Conservation (phyloP, 129 eudicot genomes). For the Pulicaria dysenterica region DNA sequence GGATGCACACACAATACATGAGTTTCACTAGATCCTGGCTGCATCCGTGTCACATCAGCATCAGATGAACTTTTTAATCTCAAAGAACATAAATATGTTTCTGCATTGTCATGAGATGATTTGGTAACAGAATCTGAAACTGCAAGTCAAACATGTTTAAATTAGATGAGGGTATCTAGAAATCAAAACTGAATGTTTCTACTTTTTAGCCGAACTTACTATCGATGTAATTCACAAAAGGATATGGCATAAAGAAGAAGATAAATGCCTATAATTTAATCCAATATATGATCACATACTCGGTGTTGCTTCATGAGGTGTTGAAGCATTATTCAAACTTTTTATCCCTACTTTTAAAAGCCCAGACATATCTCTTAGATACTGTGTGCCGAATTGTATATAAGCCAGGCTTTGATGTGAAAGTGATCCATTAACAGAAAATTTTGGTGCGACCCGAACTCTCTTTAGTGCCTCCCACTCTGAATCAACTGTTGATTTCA, state of each 20-base stretch:
- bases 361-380: constrained; percentile 62
- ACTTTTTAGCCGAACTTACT: too few relatives aligned
- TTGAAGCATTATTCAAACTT: constrained; percentile 48
- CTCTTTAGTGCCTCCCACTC: constrained; percentile 57
- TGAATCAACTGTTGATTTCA: constrained; percentile 51
- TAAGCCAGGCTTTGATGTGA: constrained; percentile 66
- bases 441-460: constrained; percentile 54
- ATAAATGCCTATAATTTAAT: too few relatives aligned
- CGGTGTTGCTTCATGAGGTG: constrained; percentile 52
- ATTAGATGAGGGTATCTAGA: neutral
- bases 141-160: neutral
- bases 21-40: constrained; percentile 78
- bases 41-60: constrained; percentile 68
- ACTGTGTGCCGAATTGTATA: constrained; percentile 68
- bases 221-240: too few relatives aligned
- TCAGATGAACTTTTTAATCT: constrained; percentile 72
- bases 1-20: constrained; percentile 69
- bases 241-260: too few relatives aligned
- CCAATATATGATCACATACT: constrained; percentile 36
- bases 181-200: neutral
- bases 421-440: constrained; percentile 54
- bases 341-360: constrained; percentile 56
- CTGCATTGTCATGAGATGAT: constrained; percentile 39
- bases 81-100: constrained; percentile 66
- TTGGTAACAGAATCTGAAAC: constrained; percentile 5